phyloP scores from a whole-genome alignment of 2,329 filamentous ascomycete genomes.

The Paecilomyces fulvus region DNA sequence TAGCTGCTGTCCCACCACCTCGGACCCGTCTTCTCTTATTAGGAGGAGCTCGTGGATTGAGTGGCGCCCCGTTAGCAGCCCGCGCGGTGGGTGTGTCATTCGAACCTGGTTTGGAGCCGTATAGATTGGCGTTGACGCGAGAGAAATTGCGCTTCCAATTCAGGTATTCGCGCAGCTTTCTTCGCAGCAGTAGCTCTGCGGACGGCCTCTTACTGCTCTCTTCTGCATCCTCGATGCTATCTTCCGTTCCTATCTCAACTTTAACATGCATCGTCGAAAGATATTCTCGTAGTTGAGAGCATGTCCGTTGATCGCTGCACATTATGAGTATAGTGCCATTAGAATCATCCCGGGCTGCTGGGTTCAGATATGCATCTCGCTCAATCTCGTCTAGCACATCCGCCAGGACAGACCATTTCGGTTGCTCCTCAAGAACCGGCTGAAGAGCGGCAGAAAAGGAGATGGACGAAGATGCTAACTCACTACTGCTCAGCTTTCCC shows the following conservation, averaged over 20 bases:
- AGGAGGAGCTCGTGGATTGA: slow-evolving; percentile 51
- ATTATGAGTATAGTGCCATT: slow-evolving; percentile 92
- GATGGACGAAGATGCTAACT: slow-evolving; percentile 39
- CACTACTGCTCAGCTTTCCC: slow-evolving; percentile 56
- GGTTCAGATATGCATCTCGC: slow-evolving; percentile 77
- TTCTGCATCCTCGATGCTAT: slow-evolving; percentile 43
- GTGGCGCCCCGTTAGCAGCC: slow-evolving; percentile 11
- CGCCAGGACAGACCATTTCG: slow-evolving; percentile 85
- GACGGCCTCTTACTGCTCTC: slow-evolving; percentile 52
- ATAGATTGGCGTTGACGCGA: slow-evolving; percentile 58
- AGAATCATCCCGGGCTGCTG: slow-evolving; percentile 66
- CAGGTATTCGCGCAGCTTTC: slow-evolving; percentile 77
- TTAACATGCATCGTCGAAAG: slow-evolving; percentile 81
- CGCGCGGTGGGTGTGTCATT: slow-evolving; percentile 15
- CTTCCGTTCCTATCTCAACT: slow-evolving; percentile 28
- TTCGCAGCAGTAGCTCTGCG: slow-evolving; percentile 80
- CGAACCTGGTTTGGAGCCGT: slow-evolving; percentile 16
- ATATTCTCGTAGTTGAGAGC: slow-evolving; percentile 81
- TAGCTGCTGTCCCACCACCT: slow-evolving; percentile 60
- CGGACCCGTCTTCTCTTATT: slow-evolving; percentile 82
- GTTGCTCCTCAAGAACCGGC: slow-evolving; percentile 84
- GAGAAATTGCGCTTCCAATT: slow-evolving; percentile 86
- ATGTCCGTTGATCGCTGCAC: slow-evolving; percentile 82
- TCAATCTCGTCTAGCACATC: slow-evolving; percentile 92
- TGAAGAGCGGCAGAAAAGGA: slow-evolving; percentile 54